phyloP scores from a whole-genome alignment of 164 flowering plant species.

The Liriodendron chinense region DNA sequence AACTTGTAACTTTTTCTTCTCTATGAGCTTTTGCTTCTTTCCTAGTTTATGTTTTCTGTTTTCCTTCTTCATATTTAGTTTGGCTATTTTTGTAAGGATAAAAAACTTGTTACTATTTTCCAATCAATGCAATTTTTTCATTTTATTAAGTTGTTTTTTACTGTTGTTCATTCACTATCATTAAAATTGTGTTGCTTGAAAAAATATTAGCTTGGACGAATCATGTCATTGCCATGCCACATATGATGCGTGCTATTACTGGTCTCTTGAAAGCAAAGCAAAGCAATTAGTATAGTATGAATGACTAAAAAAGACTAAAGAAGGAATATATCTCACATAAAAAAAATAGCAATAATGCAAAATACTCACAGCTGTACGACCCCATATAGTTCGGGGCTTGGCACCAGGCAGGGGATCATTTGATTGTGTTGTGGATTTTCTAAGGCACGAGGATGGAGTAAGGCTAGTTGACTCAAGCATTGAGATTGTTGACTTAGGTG shows the following conservation, averaged over 20 bases:
- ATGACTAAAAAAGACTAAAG: neutral
- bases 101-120: neutral
- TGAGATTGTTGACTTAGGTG: slow-evolving; percentile 25
- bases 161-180: neutral
- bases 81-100: too few species aligned
- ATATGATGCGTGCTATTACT: neutral
- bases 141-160: neutral
- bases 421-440: slow-evolving; percentile 20
- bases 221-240: too few species aligned
- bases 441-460: slow-evolving; percentile 13
- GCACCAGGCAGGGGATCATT: slow-evolving; percentile 25
- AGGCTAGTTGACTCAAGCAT: slow-evolving; percentile 10
- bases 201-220: neutral
- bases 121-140: neutral
- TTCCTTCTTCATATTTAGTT: too few species aligned
- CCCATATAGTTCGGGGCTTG: slow-evolving; percentile 50
- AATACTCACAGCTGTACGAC: slow-evolving; percentile 73
- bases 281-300: neutral
- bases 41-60: too few species aligned
- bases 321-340: neutral
- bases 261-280: neutral
- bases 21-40: too few species aligned
- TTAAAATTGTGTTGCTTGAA: neutral
- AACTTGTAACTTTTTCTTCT: too few species aligned
- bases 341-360: neutral